Percentiles rank a stretch among this genome's conserved stretches.
phyloP scores from a whole-genome alignment of 495 filamentous ascomycete species.

The Aspergillus affinis region DNA sequence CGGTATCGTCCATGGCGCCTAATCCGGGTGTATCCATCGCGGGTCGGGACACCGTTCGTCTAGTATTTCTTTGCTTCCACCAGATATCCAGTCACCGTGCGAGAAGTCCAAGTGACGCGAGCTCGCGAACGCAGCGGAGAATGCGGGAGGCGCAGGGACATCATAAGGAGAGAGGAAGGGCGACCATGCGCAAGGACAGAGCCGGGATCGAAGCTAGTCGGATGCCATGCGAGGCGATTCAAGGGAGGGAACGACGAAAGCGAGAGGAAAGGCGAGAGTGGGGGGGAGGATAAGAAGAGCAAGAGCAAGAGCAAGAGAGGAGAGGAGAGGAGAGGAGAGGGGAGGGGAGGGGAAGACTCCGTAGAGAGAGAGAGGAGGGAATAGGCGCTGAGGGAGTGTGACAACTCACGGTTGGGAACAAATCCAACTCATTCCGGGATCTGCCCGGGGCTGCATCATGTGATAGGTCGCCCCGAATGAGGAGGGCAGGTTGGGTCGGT shows the following conservation, averaged over 20 bases:
- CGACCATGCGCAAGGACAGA: slow-evolving; percentile 23
- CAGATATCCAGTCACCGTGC: neutral
- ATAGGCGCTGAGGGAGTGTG: slow-evolving; percentile 12
- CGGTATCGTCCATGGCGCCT: slow-evolving; percentile 18
- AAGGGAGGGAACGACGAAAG: slow-evolving; percentile 23
- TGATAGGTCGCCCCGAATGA: slow-evolving; percentile 21
- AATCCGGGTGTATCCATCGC: slow-evolving; percentile 14
- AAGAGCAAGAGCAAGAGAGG: slow-evolving; percentile 7
- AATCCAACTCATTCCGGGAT: slow-evolving; percentile 19
- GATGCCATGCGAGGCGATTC: slow-evolving; percentile 37
- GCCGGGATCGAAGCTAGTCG: slow-evolving; percentile 27
- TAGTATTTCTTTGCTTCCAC: neutral
- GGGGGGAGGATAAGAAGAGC: slow-evolving; percentile 10
- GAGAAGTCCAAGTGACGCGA: slow-evolving; percentile 28
- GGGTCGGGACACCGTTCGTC: neutral
- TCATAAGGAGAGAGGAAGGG: slow-evolving; percentile 33
- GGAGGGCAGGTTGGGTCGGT: neutral
- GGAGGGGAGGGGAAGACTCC: neutral
- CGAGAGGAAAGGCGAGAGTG: slow-evolving; percentile 12
- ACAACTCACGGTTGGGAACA: slow-evolving; percentile 27
- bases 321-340: slow-evolving; percentile 11
- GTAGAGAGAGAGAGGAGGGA: neutral
- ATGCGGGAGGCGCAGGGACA: slow-evolving; percentile 34
- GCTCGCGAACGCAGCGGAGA: slow-evolving; percentile 33
- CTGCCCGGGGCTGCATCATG: slow-evolving; percentile 24